These are phyloP conservation scores for Athelia sp. DNA, from an alignment of 1,284 basidiomycete genomes.

Conservation along the genomic window DNA sequence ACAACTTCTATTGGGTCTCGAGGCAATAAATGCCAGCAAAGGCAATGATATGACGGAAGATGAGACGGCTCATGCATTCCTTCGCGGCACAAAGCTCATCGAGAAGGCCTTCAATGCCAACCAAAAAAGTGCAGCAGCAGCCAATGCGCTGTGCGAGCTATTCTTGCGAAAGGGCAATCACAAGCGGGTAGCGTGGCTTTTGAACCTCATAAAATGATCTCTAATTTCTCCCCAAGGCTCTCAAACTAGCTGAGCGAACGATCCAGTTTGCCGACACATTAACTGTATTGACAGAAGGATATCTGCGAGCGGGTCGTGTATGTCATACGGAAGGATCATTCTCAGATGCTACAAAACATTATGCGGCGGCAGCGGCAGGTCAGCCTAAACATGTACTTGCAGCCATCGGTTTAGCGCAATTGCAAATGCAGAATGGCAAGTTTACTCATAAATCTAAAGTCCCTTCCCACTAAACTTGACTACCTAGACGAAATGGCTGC, in stretches of 20 bases:
- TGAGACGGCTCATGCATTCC: slow-evolving; percentile 51
- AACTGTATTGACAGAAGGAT: slow-evolving; percentile 73
- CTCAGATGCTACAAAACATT: slow-evolving; percentile 66
- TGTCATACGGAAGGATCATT: slow-evolving; percentile 65
- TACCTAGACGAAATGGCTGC: slow-evolving; percentile 68
- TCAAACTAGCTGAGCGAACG: slow-evolving; percentile 89
- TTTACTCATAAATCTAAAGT: slow-evolving; percentile 6
- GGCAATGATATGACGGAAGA: slow-evolving; percentile 52
- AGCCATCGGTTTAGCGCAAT: slow-evolving; percentile 81
- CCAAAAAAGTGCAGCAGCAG: slow-evolving; percentile 70
- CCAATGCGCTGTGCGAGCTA: slow-evolving; percentile 73
- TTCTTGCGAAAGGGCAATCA: slow-evolving; percentile 65
- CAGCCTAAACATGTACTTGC: slow-evolving; percentile 75
- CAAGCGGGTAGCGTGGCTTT: slow-evolving; percentile 35
- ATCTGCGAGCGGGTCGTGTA: slow-evolving; percentile 73
- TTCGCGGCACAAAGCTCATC: slow-evolving; percentile 62
- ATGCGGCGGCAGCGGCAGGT: slow-evolving; percentile 68
- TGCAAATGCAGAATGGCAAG: slow-evolving; percentile 77
- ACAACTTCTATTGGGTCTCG: slow-evolving; percentile 76
- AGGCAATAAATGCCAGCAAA: slow-evolving; percentile 79
- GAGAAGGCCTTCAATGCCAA: slow-evolving; percentile 75
- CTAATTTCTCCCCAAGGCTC: slow-evolving; percentile 42
- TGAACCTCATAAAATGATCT: not conserved
- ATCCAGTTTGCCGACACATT: slow-evolving; percentile 90
- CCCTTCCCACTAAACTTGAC: slow-evolving; percentile 1